Conservation (phyloP, 2,329 filamentous ascomycete species). For the Fusarium poae region DNA sequence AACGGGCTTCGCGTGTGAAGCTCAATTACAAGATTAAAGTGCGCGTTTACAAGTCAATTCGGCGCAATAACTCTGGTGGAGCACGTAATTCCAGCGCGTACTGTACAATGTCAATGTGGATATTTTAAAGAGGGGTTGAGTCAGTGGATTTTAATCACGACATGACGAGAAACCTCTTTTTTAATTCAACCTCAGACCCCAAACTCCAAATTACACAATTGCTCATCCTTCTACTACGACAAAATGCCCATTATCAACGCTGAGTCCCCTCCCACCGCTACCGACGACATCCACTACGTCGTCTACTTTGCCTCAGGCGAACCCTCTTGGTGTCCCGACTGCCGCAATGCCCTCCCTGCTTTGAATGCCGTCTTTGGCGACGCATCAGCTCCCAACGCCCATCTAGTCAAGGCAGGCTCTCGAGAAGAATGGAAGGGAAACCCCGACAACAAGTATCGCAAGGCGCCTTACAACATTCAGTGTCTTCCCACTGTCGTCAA, state of each 20-base stretch:
- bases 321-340: conserved; percentile 51
- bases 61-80: background rate
- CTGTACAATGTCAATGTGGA: background rate
- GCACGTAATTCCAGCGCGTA: background rate
- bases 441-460: conserved; percentile 47
- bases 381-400: conserved; percentile 43
- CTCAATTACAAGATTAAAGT: background rate
- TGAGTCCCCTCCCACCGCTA: conserved; percentile 43
- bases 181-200: background rate
- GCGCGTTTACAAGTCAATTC: background rate
- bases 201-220: background rate
- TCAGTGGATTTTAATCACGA: background rate
- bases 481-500: conserved; percentile 49
- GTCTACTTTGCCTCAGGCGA: conserved; percentile 51
- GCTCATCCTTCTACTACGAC: background rate
- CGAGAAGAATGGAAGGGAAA: conserved; percentile 46
- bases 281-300: conserved; percentile 48
- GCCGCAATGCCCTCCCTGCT: conserved; percentile 45
- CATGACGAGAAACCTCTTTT: background rate
- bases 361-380: conserved; percentile 44
- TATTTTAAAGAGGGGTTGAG: background rate
- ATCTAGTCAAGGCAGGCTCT: conserved; percentile 47
- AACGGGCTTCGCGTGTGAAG: background rate
- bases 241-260: conserved; percentile 49
- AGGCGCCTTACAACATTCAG: conserved; percentile 46